These are phyloP conservation scores for Phoma sp. DNA, from an alignment of 2,329 filamentous ascomycete genomes.

Conservation along the genomic window DNA sequence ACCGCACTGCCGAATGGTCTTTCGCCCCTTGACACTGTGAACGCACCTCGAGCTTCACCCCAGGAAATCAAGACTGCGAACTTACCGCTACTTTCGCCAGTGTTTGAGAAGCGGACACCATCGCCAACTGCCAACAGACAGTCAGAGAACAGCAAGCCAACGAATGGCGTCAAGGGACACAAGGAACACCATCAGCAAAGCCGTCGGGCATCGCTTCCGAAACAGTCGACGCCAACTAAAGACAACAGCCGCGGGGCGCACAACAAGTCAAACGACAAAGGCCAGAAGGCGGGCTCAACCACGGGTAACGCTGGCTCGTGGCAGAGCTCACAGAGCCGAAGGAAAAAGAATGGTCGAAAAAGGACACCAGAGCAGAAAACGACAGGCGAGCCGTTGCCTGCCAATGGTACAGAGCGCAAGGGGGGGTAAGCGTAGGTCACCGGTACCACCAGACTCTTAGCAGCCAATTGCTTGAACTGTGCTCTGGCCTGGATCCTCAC, in stretches of 20 bases:
- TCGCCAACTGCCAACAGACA: conserved; percentile 67
- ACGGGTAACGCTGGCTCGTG: conserved; percentile 23
- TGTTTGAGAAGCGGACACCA: conserved; percentile 74
- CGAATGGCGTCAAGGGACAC: conserved; percentile 39
- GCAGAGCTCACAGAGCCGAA: conserved; percentile 31
- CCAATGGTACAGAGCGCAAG: conserved; percentile 54
- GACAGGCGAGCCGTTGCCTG: conserved; percentile 51
- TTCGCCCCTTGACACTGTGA: conserved; percentile 46
- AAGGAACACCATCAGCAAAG: conserved; percentile 38
- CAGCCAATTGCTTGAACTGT: background rate
- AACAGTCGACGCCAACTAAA: conserved; percentile 21
- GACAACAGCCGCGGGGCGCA: conserved; percentile 37
- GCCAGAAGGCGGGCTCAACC: conserved; percentile 25
- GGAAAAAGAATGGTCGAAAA: conserved; percentile 37
- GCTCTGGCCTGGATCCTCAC: background rate
- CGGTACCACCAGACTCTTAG: background rate
- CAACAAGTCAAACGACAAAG: conserved; percentile 37
- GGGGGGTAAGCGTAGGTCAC: conserved; percentile 44
- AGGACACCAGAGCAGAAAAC: conserved; percentile 39
- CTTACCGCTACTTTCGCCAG: conserved; percentile 68
- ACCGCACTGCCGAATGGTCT: conserved; percentile 40
- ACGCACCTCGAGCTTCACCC: conserved; percentile 52
- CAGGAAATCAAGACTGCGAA: conserved; percentile 47
- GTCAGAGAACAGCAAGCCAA: conserved; percentile 33
- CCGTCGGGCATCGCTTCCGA: conserved; percentile 38